Evolutionary conservation across 2,329 filamentous ascomycete genomes (phyloP).

Genomic region (Paramyrothecium sp.): DNA sequence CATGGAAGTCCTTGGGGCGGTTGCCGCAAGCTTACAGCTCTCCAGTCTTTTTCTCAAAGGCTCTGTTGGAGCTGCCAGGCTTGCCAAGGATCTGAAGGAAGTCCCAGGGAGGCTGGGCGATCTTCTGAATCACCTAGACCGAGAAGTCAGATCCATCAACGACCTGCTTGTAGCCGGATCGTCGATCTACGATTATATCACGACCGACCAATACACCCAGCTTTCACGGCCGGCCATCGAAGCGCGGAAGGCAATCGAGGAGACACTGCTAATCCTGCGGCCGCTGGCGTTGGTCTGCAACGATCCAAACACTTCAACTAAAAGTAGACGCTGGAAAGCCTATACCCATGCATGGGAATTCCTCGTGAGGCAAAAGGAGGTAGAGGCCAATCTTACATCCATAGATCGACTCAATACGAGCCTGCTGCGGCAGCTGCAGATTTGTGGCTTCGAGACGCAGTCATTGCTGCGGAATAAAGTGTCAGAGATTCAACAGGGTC

Average conservation of each 20-base stretch:
- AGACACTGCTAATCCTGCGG: neutral
- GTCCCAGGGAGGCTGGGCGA: neutral
- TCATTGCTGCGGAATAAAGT: neutral
- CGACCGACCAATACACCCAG: neutral
- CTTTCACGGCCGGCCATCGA: neutral
- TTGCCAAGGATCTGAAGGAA: neutral
- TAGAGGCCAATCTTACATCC: neutral
- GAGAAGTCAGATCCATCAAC: neutral
- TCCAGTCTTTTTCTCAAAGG: neutral
- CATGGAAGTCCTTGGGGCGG: neutral
- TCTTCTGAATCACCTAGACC: neutral
- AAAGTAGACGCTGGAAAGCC: neutral
- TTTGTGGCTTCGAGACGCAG: neutral
- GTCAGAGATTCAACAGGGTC: neutral
- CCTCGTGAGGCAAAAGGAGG: neutral
- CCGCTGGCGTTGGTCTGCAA: neutral
- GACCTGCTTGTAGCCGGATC: neutral
- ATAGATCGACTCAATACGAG: neutral
- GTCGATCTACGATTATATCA: neutral
- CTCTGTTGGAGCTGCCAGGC: neutral
- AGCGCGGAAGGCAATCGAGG: neutral
- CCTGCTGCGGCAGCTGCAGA: neutral
- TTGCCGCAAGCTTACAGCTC: neutral
- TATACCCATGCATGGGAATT: neutral
- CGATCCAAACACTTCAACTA: neutral